Conservation (phyloP, 495 filamentous ascomycete genomes). For the Immersiella caudata region DNA sequence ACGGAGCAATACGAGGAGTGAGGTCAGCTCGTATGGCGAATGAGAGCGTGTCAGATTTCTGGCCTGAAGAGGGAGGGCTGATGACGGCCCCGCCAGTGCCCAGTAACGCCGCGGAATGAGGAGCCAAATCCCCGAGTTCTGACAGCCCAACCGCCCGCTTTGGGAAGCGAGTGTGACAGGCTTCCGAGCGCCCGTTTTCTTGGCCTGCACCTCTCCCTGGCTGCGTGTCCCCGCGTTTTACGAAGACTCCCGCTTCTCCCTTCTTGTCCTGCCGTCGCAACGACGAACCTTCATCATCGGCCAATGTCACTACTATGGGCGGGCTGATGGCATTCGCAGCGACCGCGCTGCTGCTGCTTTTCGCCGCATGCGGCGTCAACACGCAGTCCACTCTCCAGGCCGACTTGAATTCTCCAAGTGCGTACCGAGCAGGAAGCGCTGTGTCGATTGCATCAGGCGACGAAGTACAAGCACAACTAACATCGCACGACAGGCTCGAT, state of each 20-base stretch:
- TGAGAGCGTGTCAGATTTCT: background rate
- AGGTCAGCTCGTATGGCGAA: background rate
- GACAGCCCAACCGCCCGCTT: background rate
- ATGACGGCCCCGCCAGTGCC: background rate
- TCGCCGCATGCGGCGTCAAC: background rate
- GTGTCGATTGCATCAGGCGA: background rate
- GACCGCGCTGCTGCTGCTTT: slow-evolving; percentile 21
- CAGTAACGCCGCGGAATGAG: background rate
- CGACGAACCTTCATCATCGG: background rate
- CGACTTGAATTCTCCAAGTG: slow-evolving; percentile 17
- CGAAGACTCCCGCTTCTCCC: background rate
- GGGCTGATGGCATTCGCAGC: slow-evolving; percentile 9
- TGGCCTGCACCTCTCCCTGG: background rate
- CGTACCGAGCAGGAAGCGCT: background rate
- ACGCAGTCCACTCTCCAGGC: slow-evolving; percentile 10
- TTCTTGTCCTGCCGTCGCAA: background rate
- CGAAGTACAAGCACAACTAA: slow-evolving; percentile 6
- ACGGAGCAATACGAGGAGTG: background rate
- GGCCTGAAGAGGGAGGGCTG: background rate
- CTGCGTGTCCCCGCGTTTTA: background rate
- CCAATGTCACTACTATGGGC: slow-evolving; percentile 20
- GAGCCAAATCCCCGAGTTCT: background rate
- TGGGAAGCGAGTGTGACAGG: background rate
- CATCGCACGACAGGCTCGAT: slow-evolving; percentile 30
- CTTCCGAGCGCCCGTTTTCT: background rate